Base-by-base conservation (phyloP, 305 asterid species). In the Solanum hybrid region DNA sequence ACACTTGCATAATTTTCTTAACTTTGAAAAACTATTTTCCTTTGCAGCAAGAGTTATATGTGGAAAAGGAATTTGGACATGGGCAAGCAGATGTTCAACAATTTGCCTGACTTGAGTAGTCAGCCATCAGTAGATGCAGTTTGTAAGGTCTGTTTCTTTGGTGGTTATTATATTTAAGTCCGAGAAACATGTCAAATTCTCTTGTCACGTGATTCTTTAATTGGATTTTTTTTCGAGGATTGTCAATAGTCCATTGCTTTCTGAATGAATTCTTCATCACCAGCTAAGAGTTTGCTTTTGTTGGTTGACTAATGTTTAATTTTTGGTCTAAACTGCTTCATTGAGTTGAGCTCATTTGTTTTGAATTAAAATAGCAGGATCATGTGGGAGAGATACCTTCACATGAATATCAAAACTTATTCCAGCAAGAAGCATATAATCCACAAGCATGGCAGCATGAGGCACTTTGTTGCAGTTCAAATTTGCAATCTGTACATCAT, bases 391-490 rank as follows among this genome's bases (percentile, higher is more conserved):
- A 71, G 29, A 88, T 56, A 81, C 37, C 73, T 32, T 78, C 90
- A 78, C 27, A 40, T 88, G 85, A 78, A 77, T 77, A 71, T 85
- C 90, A 88, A 81, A 89, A 88, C 82, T 89, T 79, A 80, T 87
- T 79, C 73, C 90, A 80, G 60, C 89, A 51, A 69, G 90, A 86
- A 85, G 88, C 24, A 69, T 36, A 24, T 90, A 86, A 89, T 79
- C 86, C n/a, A 27, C 88, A 34, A 85, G 22, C 76, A 64, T 86
- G 60, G 34, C 51, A 76, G 87, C 32, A 60, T 73, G 82, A 84
- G 86, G 90, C 86, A 72, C 77, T 87, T 89, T 75, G 79, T n/a
- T 40, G 72, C 86, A 64, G 76, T 88, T 87, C 88, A 78, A 88
- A 78, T 85, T 87, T 79, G 40, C 87, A 84, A 38, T 69, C 86